phyloP scores from a whole-genome alignment of 75 land plant species.

The Isoetes taiwanensis region DNA sequence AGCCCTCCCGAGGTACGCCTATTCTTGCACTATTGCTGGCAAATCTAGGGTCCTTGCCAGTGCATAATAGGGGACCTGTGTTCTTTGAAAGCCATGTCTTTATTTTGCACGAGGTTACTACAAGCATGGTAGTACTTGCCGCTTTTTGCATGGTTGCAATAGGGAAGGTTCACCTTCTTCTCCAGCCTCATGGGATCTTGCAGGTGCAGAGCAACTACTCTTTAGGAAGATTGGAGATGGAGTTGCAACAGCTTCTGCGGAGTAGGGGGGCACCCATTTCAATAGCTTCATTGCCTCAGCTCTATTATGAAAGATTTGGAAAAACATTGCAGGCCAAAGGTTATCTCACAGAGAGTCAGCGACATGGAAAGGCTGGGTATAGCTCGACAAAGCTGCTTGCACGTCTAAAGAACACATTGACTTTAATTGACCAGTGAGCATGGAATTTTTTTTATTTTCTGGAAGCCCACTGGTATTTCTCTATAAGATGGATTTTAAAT shows the following conservation, averaged over 20 bases:
- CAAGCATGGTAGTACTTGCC: conserved; percentile 74
- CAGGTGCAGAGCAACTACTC: conserved; percentile 12
- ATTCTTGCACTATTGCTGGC: too few relatives aligned
- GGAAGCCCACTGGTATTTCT: too few relatives aligned
- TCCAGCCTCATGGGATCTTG: too few relatives aligned
- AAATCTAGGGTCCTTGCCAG: too few relatives aligned
- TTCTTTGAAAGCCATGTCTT: conserved; percentile 83
- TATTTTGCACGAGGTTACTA: conserved; percentile 87
- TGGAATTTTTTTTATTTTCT: too few relatives aligned
- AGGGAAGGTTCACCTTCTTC: too few relatives aligned
- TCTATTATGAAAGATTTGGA: conserved; percentile 74
- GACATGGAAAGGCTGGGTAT: conserved; percentile 91
- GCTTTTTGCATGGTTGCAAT: conserved; percentile 58
- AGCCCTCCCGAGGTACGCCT: too few relatives aligned
- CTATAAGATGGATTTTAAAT: too few relatives aligned
- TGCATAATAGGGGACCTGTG: too few relatives aligned
- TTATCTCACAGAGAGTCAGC: conserved; percentile 92
- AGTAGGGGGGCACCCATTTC: conserved; percentile 60
- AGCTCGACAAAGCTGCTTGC: conserved; percentile 86
- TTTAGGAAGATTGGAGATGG: conserved; percentile 59
- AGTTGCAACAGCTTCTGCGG: conserved; percentile 62
- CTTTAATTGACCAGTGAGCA: conserved; percentile 60
- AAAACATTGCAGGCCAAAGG: conserved; percentile 80
- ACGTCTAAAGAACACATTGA: conserved; percentile 53
- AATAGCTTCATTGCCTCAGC: conserved; percentile 71